Conservation (phyloP, 2,329 filamentous ascomycete species). For the Neonectria coccinea region DNA sequence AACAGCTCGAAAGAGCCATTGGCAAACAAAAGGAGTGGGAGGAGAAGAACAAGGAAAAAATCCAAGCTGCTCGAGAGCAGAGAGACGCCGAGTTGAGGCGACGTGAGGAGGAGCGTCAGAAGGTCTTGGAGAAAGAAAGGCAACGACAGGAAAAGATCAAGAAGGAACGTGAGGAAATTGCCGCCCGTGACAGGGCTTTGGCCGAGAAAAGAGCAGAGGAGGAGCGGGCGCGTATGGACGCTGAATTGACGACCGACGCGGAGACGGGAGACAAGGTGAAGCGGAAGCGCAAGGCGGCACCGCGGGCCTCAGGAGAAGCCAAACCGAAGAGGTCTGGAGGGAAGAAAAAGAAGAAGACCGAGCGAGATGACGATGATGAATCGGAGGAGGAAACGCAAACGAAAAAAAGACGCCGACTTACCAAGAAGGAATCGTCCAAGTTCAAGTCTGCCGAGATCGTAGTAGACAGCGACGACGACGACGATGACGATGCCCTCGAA, state of each 20-base stretch:
- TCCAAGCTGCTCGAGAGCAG: constrained; percentile 81
- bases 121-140: constrained; percentile 74
- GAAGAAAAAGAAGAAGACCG: constrained; percentile 61
- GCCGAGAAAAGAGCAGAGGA: constrained; percentile 70
- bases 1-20: constrained; percentile 87
- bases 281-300: constrained; percentile 74
- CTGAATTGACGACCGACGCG: constrained; percentile 83
- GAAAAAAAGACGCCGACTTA: constrained; percentile 72
- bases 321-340: constrained; percentile 57
- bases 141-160: constrained; percentile 84
- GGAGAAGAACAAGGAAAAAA: constrained; percentile 88
- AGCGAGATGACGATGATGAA: constrained; percentile 56
- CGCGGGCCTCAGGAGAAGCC: constrained; percentile 53
- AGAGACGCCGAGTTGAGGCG: constrained; percentile 83
- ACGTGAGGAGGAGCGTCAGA: constrained; percentile 81
- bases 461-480: constrained; percentile 76
- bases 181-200: constrained; percentile 78
- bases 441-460: constrained; percentile 90
- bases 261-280: constrained; percentile 86
- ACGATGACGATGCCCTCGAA: constrained; percentile 58
- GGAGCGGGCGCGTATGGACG: constrained; percentile 60
- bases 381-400: constrained; percentile 59
- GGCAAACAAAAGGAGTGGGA: constrained; percentile 92
- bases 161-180: constrained; percentile 86
- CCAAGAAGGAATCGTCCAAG: constrained; percentile 67